phyloP scores from a whole-genome alignment of 176 grass and related monocot species.

The Neostapfia colusana region DNA sequence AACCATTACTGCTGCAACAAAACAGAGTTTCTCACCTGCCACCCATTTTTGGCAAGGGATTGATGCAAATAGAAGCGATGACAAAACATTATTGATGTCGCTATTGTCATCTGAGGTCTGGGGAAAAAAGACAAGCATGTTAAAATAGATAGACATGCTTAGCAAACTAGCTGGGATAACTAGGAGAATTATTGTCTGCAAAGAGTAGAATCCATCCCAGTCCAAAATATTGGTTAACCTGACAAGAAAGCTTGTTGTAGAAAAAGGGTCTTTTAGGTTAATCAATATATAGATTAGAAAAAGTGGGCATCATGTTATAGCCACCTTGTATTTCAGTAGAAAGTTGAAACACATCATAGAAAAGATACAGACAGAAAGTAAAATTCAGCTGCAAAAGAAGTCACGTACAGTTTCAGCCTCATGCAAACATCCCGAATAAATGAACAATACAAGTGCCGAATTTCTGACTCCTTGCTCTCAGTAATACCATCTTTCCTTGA shows the following conservation, averaged over 20 bases:
- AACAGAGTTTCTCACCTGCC: slow-evolving; percentile 64
- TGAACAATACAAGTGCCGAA: slow-evolving; percentile 64
- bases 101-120: slow-evolving; percentile 67
- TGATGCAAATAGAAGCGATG: slow-evolving; percentile 84
- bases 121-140: slow-evolving; percentile 10
- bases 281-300: background rate
- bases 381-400: slow-evolving; percentile 26
- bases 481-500: slow-evolving; percentile 75
- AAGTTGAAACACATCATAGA: slow-evolving; percentile 14
- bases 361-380: background rate
- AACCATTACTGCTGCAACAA: slow-evolving; percentile 17
- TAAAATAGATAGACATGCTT: slow-evolving; percentile 17
- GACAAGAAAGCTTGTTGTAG: background rate
- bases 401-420: slow-evolving; percentile 63
- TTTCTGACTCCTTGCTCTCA: slow-evolving; percentile 53
- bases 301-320: slow-evolving; percentile 12
- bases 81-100: slow-evolving; percentile 67
- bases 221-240: slow-evolving; percentile 13
- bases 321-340: background rate
- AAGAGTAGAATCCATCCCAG: background rate
- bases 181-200: background rate
- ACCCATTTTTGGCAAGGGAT: slow-evolving; percentile 82
- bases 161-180: slow-evolving; percentile 17
- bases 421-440: slow-evolving; percentile 70
- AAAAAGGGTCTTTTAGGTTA: background rate